phyloP scores from a whole-genome alignment of 2,329 filamentous ascomycete species.

The Colletotrichum noveboracense region DNA sequence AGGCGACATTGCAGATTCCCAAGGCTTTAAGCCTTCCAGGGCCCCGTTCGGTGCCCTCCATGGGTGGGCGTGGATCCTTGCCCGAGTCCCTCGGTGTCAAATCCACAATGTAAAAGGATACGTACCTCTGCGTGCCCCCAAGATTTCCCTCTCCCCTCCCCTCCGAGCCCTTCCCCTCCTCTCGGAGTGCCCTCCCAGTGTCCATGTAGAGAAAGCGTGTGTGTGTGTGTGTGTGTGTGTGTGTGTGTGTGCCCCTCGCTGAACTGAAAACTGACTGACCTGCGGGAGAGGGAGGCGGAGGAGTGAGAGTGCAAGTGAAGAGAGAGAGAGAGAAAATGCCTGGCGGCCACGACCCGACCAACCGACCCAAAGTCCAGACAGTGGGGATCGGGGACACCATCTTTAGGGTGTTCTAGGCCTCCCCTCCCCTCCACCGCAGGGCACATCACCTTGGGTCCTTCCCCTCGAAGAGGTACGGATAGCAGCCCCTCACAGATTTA shows the following conservation, averaged over 20 bases:
- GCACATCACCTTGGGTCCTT: not conserved
- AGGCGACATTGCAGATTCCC: not conserved
- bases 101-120: not conserved
- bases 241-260: not conserved
- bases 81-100: not conserved
- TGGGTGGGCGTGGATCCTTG: not conserved
- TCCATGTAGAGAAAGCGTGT: not conserved
- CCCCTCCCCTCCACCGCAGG: not conserved
- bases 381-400: conserved; percentile 21
- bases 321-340: not conserved
- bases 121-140: not conserved
- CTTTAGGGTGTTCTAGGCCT: conserved; percentile 21
- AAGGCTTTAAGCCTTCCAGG: not conserved
- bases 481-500: not conserved
- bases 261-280: not conserved
- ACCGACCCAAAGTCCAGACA: conserved; percentile 20
- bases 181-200: not conserved
- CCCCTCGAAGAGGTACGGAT: not conserved
- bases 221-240: not conserved
- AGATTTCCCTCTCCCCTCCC: not conserved
- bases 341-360: not conserved
- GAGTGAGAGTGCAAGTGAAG: not conserved
- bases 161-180: not conserved
- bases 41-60: not conserved
- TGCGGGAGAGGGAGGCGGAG: not conserved